phyloP scores from a whole-genome alignment of 129 eudicot species.

The Rutidosis leptorrhynchoides region DNA sequence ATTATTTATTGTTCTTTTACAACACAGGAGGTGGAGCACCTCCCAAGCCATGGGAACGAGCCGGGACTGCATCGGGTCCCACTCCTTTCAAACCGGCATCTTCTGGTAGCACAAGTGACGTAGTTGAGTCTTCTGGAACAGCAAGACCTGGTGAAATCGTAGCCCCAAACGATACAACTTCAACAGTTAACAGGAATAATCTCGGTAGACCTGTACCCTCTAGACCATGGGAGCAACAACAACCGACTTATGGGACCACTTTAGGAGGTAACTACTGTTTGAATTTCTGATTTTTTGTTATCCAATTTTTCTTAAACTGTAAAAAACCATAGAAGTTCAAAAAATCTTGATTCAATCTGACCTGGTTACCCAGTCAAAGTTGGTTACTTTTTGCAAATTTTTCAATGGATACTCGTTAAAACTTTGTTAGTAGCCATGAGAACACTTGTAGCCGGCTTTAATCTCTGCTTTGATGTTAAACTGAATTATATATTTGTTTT shows the following conservation, averaged over 20 bases:
- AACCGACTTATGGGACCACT: slow-evolving; percentile 45
- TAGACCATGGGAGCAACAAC: slow-evolving; percentile 95
- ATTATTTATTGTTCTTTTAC: not conserved
- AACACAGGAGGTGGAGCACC: slow-evolving; percentile 64
- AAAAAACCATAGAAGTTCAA: not conserved
- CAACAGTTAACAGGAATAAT: slow-evolving; percentile 49
- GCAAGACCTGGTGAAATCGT: slow-evolving; percentile 95
- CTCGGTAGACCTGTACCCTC: slow-evolving; percentile 87
- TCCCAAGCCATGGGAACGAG: slow-evolving; percentile 96
- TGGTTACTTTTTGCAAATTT: not conserved
- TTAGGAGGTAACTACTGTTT: slow-evolving; percentile 38
- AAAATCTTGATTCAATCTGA: not conserved
- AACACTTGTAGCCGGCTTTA: not conserved
- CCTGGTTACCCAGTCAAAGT: not conserved
- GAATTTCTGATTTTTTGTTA: not conserved
- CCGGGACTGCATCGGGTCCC: slow-evolving; percentile 82
- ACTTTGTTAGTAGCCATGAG: not conserved
- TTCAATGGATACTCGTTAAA: not conserved
- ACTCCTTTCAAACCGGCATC: slow-evolving; percentile 91
- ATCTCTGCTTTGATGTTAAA: slow-evolving; percentile 9
- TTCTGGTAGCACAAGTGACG: slow-evolving; percentile 87
- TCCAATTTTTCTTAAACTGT: not conserved
- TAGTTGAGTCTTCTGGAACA: slow-evolving; percentile 95
- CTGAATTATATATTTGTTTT: not conserved
- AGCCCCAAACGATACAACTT: slow-evolving; percentile 47